Evolutionary conservation across 2,329 filamentous ascomycete genomes (phyloP).

Genomic region (Exutisphaerella laricina): DNA sequence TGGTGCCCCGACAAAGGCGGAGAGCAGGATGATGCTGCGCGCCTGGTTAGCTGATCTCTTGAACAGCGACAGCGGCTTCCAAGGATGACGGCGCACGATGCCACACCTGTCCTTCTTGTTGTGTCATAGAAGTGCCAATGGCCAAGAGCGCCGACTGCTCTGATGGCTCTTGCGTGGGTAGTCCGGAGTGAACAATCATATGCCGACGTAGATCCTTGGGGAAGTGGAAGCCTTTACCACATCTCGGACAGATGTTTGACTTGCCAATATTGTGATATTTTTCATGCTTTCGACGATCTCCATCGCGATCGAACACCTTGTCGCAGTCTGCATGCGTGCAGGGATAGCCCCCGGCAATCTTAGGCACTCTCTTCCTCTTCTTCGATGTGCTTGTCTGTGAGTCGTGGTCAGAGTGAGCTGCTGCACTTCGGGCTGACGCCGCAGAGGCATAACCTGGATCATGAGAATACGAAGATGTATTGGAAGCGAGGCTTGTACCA

Average conservation of each 20-base stretch:
- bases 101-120: neutral
- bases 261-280: constrained; percentile 13
- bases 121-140: neutral
- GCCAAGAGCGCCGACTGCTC: neutral
- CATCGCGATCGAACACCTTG: constrained; percentile 15
- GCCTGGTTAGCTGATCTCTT: neutral
- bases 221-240: constrained; percentile 12
- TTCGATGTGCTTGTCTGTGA: constrained; percentile 13
- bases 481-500: constrained; percentile 1
- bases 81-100: neutral
- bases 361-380: constrained; percentile 15
- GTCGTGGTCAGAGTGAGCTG: constrained; percentile 11
- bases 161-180: neutral
- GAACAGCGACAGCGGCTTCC: too few species aligned
- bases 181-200: constrained; percentile 5
- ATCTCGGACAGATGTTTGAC: constrained; percentile 12
- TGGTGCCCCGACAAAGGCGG: neutral
- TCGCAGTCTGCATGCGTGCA: constrained; percentile 10
- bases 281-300: constrained; percentile 17
- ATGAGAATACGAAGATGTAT: constrained; percentile 8
- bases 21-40: neutral
- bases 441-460: constrained; percentile 13
- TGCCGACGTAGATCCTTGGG: constrained; percentile 17
- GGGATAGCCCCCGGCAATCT: constrained; percentile 11
- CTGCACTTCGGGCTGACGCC: constrained; percentile 8